Conservation (phyloP, 1,284 basidiomycete genomes). For the Ceratobasidium sp. region DNA sequence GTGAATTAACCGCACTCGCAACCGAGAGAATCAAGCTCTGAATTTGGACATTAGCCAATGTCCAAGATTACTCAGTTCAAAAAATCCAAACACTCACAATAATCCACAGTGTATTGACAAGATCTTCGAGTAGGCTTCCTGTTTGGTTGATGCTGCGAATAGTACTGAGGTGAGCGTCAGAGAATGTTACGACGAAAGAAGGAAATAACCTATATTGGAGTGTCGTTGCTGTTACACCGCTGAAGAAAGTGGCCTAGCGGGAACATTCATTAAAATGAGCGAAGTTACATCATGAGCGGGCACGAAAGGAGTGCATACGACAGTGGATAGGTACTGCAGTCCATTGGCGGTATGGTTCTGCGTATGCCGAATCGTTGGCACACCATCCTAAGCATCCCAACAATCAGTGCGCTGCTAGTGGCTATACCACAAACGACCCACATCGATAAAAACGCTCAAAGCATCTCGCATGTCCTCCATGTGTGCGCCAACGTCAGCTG, state of each 20-base stretch:
- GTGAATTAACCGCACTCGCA: conserved; percentile 78
- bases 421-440: conserved; percentile 57
- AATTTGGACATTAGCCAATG: not conserved
- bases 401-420: not conserved
- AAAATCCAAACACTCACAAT: conserved; percentile 48
- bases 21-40: conserved; percentile 71
- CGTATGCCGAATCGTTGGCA: conserved; percentile 78
- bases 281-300: not conserved
- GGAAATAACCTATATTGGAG: conserved; percentile 9
- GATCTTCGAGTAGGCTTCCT: conserved; percentile 45
- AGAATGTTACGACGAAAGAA: not conserved
- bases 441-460: conserved; percentile 73
- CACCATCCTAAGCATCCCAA: conserved; percentile 57
- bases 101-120: conserved; percentile 77
- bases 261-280: not conserved
- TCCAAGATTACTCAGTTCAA: not conserved
- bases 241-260: conserved; percentile 71
- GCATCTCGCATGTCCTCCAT: conserved; percentile 71
- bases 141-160: conserved; percentile 5
- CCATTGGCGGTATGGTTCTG: conserved; percentile 76
- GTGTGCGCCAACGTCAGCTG: conserved; percentile 71
- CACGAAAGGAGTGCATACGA: conserved; percentile 48
- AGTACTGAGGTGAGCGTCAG: not conserved
- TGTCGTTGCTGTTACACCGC: conserved; percentile 66
- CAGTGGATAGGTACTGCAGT: conserved; percentile 73